A percentile compares a stretch with the other conserved stretches of the same genome.
Evolutionary conservation across 1,284 basidiomycete genomes (phyloP).

Genomic region (Cutaneotrichosporon cutaneum): DNA sequence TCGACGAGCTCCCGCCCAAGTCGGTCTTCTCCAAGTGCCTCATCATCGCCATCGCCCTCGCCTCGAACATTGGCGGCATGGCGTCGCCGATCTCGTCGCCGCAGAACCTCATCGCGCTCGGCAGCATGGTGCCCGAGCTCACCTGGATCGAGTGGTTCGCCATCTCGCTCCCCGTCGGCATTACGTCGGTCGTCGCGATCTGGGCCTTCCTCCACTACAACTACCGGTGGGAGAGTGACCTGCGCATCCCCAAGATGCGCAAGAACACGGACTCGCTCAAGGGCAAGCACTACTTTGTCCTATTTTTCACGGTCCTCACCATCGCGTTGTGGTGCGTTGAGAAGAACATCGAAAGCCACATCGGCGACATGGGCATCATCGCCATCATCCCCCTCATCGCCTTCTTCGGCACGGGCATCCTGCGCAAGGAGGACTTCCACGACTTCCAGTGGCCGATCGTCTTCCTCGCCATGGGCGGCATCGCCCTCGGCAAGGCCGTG

Average conservation of each 20-base stretch:
- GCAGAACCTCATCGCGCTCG: slow-evolving; percentile 92
- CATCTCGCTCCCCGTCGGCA: slow-evolving; percentile 87
- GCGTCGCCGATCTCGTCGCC: slow-evolving; percentile 89
- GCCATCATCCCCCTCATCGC: slow-evolving; percentile 90
- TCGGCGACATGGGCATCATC: slow-evolving; percentile 98
- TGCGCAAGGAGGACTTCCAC: slow-evolving; percentile 96
- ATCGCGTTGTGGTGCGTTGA: slow-evolving; percentile 91
- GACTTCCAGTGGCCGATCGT: slow-evolving; percentile 93
- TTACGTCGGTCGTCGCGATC: slow-evolving; percentile 78
- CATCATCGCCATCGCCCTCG: slow-evolving; percentile 93
- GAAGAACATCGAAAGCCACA: slow-evolving; percentile 69
- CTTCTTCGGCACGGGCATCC: slow-evolving; percentile 90
- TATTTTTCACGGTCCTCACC: slow-evolving; percentile 77
- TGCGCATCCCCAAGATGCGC: slow-evolving; percentile 78
- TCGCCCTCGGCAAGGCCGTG: slow-evolving; percentile 93
- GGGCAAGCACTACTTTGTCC: slow-evolving; percentile 85
- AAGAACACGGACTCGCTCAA: slow-evolving; percentile 78
- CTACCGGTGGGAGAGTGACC: slow-evolving; percentile 80
- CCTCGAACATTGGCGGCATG: slow-evolving; percentile 97
- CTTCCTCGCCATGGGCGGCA: slow-evolving; percentile 95
- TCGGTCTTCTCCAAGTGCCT: slow-evolving; percentile 86
- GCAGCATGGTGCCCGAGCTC: slow-evolving; percentile 79
- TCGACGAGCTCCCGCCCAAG: slow-evolving; percentile 83
- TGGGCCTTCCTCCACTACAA: slow-evolving; percentile 85
- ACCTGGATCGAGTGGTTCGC: slow-evolving; percentile 94